These are phyloP conservation scores for Wickerhamiella nectarea DNA, from an alignment of 805 yeast species.

Conservation along the genomic window DNA sequence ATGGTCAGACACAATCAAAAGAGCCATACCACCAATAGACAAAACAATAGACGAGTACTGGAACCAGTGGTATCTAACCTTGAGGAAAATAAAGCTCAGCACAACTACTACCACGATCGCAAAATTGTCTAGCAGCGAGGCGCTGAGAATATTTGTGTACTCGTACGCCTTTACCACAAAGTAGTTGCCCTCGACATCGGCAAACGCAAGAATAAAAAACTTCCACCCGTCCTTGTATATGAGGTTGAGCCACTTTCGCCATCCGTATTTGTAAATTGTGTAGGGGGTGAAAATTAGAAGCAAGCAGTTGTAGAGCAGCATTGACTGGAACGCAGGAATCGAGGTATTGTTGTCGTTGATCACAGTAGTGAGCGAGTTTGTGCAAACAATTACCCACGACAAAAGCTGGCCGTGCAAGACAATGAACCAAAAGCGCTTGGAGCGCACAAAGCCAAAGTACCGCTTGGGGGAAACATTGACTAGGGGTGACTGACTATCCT, in stretches of 20 bases:
- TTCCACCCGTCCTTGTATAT: conserved; percentile 31
- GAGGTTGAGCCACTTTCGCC: conserved; percentile 25
- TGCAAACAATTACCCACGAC: conserved; percentile 30
- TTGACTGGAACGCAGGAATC: conserved; percentile 34
- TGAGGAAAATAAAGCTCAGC: conserved; percentile 30
- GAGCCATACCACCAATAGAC: conserved; percentile 33
- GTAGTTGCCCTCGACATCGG: conserved; percentile 36
- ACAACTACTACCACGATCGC: conserved; percentile 34
- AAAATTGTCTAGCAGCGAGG: conserved; percentile 33
- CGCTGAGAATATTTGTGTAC: conserved; percentile 32
- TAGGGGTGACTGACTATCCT: neutral
- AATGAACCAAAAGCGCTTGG: conserved; percentile 30
- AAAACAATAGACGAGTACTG: conserved; percentile 30
- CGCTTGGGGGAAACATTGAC: conserved; percentile 7
- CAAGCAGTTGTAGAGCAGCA: conserved; percentile 30
- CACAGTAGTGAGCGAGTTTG: conserved; percentile 32
- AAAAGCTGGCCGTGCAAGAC: conserved; percentile 31
- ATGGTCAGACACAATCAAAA: conserved; percentile 30
- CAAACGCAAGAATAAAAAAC: conserved; percentile 31
- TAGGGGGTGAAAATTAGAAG: conserved; percentile 29
- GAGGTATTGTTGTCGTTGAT: conserved; percentile 28
- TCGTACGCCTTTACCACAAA: conserved; percentile 33
- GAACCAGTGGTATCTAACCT: conserved; percentile 35
- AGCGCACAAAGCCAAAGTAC: conserved; percentile 23
- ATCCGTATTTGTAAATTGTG: conserved; percentile 29